phyloP scores from a whole-genome alignment of 2,329 filamentous ascomycete species.

The Calonectria crousiana region DNA sequence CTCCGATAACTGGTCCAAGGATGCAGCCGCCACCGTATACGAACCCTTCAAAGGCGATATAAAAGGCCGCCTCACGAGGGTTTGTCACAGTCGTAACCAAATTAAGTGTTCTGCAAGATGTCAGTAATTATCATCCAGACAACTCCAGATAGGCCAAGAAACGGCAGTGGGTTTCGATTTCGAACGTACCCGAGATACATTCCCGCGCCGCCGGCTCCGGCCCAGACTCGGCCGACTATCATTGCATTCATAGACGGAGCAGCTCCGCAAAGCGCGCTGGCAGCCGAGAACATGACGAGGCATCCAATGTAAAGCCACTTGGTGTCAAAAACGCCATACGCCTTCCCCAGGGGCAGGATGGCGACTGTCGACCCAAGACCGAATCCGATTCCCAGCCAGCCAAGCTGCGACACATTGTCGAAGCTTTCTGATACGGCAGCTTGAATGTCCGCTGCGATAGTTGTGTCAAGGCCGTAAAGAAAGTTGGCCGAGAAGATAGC shows the following conservation, averaged over 20 bases:
- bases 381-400: conserved; percentile 36
- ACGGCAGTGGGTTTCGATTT: not conserved
- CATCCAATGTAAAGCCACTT: conserved; percentile 54
- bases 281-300: conserved; percentile 44
- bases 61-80: conserved; percentile 43
- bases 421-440: conserved; percentile 32
- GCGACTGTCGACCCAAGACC: conserved; percentile 31
- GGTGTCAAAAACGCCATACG: conserved; percentile 52
- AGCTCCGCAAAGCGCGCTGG: conserved; percentile 55
- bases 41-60: conserved; percentile 42
- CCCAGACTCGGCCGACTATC: conserved; percentile 59
- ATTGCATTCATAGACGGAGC: conserved; percentile 58
- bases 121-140: not conserved
- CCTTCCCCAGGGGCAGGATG: conserved; percentile 36
- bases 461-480: conserved; percentile 38
- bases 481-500: conserved; percentile 36
- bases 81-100: conserved; percentile 23
- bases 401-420: conserved; percentile 34
- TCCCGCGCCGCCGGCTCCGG: conserved; percentile 54
- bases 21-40: conserved; percentile 57
- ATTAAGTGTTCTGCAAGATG: conserved; percentile 25
- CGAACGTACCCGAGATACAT: conserved; percentile 36
- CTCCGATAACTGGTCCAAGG: conserved; percentile 56
- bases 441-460: conserved; percentile 34
- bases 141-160: no score